Evolutionary conservation across 352 stramenopile species (phyloP).

Genomic region (Halophytophthora batemanensis): DNA sequence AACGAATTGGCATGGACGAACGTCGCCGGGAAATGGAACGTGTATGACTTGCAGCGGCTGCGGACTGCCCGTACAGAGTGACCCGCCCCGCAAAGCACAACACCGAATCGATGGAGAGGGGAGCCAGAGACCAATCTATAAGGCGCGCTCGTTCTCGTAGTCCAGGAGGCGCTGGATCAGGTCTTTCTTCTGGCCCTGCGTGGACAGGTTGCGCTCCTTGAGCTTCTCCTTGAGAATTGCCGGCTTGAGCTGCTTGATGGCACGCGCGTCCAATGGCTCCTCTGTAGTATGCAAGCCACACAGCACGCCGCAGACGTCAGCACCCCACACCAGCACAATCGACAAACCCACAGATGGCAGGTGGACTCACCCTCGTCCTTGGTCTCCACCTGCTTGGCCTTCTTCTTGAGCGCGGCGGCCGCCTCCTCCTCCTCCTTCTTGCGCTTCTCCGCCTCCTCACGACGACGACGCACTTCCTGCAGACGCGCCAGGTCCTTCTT

Average conservation of each 20-base stretch:
- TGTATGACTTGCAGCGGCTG: too few species aligned
- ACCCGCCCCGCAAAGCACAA: constrained; percentile 1
- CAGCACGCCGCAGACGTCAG: neutral
- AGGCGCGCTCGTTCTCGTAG: constrained; percentile 81
- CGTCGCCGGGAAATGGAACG: too few species aligned
- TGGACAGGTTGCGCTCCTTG: constrained; percentile 81
- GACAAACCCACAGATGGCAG: neutral
- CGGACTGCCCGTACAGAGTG: too few species aligned
- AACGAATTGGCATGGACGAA: too few species aligned
- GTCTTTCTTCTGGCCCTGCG: constrained; percentile 87
- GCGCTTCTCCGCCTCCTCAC: constrained; percentile 76
- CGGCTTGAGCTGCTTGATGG: constrained; percentile 86
- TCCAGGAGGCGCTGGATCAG: constrained; percentile 87
- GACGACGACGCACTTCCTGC: constrained; percentile 72
- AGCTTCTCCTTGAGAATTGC: constrained; percentile 88
- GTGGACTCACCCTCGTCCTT: constrained; percentile 57
- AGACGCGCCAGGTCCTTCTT: constrained; percentile 85
- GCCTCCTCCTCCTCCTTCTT: constrained; percentile 79
- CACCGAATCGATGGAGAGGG: constrained; percentile 4
- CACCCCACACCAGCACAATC: neutral
- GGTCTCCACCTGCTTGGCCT: constrained; percentile 48
- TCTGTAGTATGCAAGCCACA: constrained; percentile 25
- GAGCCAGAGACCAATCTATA: constrained; percentile 43
- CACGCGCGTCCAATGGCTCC: constrained; percentile 73
- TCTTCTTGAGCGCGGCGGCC: constrained; percentile 58